Base-by-base conservation (phyloP, 2,329 filamentous ascomycete species). In the Emmonsiellopsis sp. region DNA sequence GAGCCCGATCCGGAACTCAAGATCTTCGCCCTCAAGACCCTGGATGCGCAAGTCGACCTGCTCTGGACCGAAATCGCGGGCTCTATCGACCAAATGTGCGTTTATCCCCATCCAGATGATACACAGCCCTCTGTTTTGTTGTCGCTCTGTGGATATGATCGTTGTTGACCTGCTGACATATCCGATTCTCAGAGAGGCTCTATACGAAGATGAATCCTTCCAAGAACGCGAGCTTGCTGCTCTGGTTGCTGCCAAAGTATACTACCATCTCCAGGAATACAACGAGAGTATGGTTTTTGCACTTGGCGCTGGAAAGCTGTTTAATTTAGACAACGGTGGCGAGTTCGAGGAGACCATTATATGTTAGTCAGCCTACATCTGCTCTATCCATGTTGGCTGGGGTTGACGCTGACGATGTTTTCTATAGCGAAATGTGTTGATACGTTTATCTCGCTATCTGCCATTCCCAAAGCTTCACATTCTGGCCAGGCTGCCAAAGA, bases 291-390 rank as follows among this genome's bases (percentile, higher is more conserved):
- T 98, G 92, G 87, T 88, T 51, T 97, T 98, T 72, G 93, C 93
- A 58, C 82, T 98, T 45, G 91, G 90, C 55, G 91, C 93, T 27
- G 93, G 93, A 56, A 88, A 96, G 68, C 84, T 95, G 49, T 96
- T 98, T 78, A 88, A 94, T 75, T 82, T 97, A 60, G 88, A 96
- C 65, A 81, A 85, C 52, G 86, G 88, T 51, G 87, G 89, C 71
- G 93, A 98, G 76, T 98, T 95, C 66, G 93, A 98, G 72, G 91
- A 98, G 76, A 98, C 93, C 54, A 97, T 98, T 74, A 91, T 97
- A 70, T 92, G 79, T 82, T 71, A 64, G 75, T 69, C 40, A 33
- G 2, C 10, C 6, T 14, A n/a, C 40, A n/a, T 27, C 33, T 31
- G 9, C 8, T 21, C 31, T 37, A 37, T 21, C 9, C 21, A 14